Percentiles rank a stretch among this genome's conserved stretches.
Evolutionary conservation across 768 basidiomycete species (phyloP).

Genomic region (Cystobasidium onofrii): DNA sequence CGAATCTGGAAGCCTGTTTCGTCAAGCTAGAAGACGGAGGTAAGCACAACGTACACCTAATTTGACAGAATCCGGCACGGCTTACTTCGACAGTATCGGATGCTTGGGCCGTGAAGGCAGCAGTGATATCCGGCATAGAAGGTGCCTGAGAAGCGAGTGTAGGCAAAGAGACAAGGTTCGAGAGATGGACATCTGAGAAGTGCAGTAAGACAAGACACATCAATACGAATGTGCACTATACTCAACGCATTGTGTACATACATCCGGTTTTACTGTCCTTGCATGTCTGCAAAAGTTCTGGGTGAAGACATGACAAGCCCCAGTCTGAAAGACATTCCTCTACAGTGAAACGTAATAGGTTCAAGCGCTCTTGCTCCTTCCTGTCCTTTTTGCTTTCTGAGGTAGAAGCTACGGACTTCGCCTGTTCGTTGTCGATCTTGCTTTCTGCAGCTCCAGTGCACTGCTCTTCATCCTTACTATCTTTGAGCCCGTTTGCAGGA

Average conservation of each 20-base stretch:
- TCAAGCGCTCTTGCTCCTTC: background rate
- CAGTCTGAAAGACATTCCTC: constrained; percentile 31
- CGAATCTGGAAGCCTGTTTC: constrained; percentile 36
- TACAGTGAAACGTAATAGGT: background rate
- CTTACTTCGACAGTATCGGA: constrained; percentile 24
- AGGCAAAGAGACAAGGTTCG: constrained; percentile 20
- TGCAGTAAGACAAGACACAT: no score
- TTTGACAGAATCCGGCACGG: background rate
- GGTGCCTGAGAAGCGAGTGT: background rate
- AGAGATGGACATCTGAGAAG: constrained; percentile 21
- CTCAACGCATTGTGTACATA: background rate
- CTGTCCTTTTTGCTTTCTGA: background rate
- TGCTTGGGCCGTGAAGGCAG: background rate
- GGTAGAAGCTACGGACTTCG: background rate
- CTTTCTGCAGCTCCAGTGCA: background rate
- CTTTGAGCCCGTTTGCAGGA: background rate
- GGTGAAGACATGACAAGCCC: constrained; percentile 18
- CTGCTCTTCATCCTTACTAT: background rate
- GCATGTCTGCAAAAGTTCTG: constrained; percentile 7
- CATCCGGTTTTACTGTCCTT: background rate
- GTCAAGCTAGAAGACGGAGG: no score
- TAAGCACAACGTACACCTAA: no score
- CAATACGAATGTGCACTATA: no score
- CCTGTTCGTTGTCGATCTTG: background rate
- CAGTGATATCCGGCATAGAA: constrained; percentile 16